Conservation (phyloP, 1,284 basidiomycete species). For the Cryptococcus neoformans region DNA sequence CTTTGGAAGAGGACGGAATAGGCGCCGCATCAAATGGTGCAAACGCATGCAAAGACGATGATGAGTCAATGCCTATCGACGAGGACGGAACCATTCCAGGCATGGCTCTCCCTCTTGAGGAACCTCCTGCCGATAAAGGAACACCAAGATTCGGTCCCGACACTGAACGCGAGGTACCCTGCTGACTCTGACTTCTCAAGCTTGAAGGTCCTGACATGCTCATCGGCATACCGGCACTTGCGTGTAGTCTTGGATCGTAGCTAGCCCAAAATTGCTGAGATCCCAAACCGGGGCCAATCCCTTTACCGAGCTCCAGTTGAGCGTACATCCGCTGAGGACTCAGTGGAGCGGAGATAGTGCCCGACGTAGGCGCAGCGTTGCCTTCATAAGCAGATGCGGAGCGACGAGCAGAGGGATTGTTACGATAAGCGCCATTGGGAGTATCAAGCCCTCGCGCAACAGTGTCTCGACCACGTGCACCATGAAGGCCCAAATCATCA, state of each 20-base stretch:
- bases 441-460: slow-evolving; percentile 28
- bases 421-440: slow-evolving; percentile 21
- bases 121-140: background rate
- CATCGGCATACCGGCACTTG: slow-evolving; percentile 24
- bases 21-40: slow-evolving; percentile 31
- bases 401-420: slow-evolving; percentile 11
- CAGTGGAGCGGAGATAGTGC: slow-evolving; percentile 47
- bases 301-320: slow-evolving; percentile 42
- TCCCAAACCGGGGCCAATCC: slow-evolving; percentile 15
- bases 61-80: slow-evolving; percentile 3
- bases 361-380: slow-evolving; percentile 26
- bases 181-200: slow-evolving; percentile 4
- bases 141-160: background rate
- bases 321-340: slow-evolving; percentile 45
- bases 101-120: no score
- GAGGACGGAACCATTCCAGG: no score
- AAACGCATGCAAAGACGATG: slow-evolving; percentile 37
- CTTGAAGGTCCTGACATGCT: slow-evolving; percentile 10
- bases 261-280: slow-evolving; percentile 24
- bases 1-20: slow-evolving; percentile 17
- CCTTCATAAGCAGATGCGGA: slow-evolving; percentile 30
- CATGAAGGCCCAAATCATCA: slow-evolving; percentile 13
- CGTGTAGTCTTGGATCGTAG: slow-evolving; percentile 25
- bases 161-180: background rate
- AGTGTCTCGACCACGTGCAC: slow-evolving; percentile 29